phyloP scores from a whole-genome alignment of 371 early-diverging fungal species.

The Mortierella sp. region DNA sequence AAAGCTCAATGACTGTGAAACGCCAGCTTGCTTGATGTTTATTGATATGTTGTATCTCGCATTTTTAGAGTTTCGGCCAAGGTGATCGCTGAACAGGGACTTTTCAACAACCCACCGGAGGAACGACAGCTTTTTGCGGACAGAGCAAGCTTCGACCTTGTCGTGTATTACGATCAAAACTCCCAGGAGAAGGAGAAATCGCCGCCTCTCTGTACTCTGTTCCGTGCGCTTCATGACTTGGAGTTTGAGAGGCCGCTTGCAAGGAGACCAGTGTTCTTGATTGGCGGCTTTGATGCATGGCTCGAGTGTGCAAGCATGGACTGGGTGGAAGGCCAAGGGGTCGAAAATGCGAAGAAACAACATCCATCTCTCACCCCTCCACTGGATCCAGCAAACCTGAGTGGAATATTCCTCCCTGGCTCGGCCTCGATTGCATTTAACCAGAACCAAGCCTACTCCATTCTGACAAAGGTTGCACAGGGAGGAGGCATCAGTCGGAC shows the following conservation, averaged over 20 bases:
- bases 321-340: slow-evolving; percentile 56
- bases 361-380: slow-evolving; percentile 16
- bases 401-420: slow-evolving; percentile 15
- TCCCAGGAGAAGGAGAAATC: slow-evolving; percentile 20
- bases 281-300: slow-evolving; percentile 88
- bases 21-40: background rate
- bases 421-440: slow-evolving; percentile 13
- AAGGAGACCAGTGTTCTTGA: slow-evolving; percentile 74
- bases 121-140: slow-evolving; percentile 73
- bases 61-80: slow-evolving; percentile 59
- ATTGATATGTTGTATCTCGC: background rate
- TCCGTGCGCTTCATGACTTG: slow-evolving; percentile 69
- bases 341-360: slow-evolving; percentile 22
- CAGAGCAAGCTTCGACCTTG: slow-evolving; percentile 78
- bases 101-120: slow-evolving; percentile 59
- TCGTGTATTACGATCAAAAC: slow-evolving; percentile 82
- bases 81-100: slow-evolving; percentile 62
- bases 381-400: slow-evolving; percentile 3
- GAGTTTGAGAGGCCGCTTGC: slow-evolving; percentile 67
- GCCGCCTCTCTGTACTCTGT: slow-evolving; percentile 38
- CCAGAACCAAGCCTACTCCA: slow-evolving; percentile 16
- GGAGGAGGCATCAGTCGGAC: slow-evolving; percentile 53
- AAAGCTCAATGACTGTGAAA: background rate
- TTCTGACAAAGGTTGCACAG: slow-evolving; percentile 27
- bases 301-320: slow-evolving; percentile 58